Evolutionary conservation across 805 yeast species (phyloP).

Genomic region (Myxozyma geophila): DNA sequence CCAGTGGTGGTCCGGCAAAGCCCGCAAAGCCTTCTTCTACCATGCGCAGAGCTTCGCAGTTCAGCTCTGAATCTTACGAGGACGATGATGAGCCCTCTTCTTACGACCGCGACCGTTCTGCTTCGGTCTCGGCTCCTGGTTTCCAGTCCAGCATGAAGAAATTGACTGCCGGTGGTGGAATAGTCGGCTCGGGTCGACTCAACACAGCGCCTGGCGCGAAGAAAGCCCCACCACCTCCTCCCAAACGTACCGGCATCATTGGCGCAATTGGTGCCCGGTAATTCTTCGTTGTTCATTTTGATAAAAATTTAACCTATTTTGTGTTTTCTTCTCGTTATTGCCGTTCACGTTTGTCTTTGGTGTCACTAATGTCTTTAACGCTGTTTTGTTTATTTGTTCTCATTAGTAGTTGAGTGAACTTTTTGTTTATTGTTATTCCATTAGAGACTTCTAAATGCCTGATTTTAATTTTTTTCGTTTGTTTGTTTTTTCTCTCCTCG

Average conservation of each 20-base stretch:
- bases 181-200: slow-evolving; percentile 25
- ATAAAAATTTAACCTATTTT: background rate
- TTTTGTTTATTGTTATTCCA: background rate
- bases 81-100: slow-evolving; percentile 11
- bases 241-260: slow-evolving; percentile 32
- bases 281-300: background rate
- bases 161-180: slow-evolving; percentile 15
- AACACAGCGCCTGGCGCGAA: slow-evolving; percentile 21
- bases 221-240: slow-evolving; percentile 36
- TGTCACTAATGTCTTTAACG: background rate
- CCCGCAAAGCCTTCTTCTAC: slow-evolving; percentile 24
- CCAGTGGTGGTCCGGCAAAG: slow-evolving; percentile 17
- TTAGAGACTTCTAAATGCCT: background rate
- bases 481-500: background rate
- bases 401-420: background rate
- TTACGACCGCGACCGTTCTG: slow-evolving; percentile 8
- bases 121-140: slow-evolving; percentile 22
- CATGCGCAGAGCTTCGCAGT: slow-evolving; percentile 17
- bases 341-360: background rate
- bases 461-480: background rate
- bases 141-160: slow-evolving; percentile 36
- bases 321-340: background rate
- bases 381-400: background rate
- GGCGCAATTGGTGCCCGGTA: slow-evolving; percentile 32
- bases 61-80: slow-evolving; percentile 2